Evolutionary conservation across 1,284 basidiomycete species (phyloP).

Genomic region (Hypsizygus ulmarius): DNA sequence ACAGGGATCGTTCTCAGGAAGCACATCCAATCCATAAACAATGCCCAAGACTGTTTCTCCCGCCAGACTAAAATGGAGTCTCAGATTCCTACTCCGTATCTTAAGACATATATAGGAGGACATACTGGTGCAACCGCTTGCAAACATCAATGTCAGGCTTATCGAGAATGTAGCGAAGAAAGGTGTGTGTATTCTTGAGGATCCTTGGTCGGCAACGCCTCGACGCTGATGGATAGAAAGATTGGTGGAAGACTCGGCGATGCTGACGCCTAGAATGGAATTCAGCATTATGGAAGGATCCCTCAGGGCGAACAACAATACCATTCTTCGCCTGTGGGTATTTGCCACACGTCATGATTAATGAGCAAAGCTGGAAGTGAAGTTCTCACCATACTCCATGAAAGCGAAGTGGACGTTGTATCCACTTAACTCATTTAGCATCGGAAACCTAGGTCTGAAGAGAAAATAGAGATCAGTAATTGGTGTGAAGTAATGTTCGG

Average conservation of each 20-base stretch:
- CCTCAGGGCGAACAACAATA: not conserved
- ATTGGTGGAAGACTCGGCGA: slow-evolving; percentile 19
- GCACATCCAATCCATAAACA: slow-evolving; percentile 18
- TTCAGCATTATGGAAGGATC: not conserved
- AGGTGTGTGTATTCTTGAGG: slow-evolving; percentile 15
- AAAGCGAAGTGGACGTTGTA: slow-evolving; percentile 14
- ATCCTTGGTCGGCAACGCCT: slow-evolving; percentile 18
- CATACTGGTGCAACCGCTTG: slow-evolving; percentile 24
- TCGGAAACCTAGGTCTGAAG: slow-evolving; percentile 17
- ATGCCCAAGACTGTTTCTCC: slow-evolving; percentile 25
- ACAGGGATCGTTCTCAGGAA: slow-evolving; percentile 21
- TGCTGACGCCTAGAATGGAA: slow-evolving; percentile 3
- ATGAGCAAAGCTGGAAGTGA: not conserved
- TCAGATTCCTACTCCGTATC: no score
- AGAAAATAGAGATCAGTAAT: not conserved
- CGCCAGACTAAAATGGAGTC: no score
- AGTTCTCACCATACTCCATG: slow-evolving; percentile 10
- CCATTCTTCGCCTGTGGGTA: slow-evolving; percentile 1
- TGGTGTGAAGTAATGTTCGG: no score
- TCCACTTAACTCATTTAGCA: slow-evolving; percentile 26
- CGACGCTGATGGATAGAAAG: slow-evolving; percentile 19
- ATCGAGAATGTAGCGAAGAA: slow-evolving; percentile 22
- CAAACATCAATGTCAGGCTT: slow-evolving; percentile 17
- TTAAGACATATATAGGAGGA: not conserved
- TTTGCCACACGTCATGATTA: not conserved